Percentiles rank a stretch among this genome's conserved stretches.
Evolutionary conservation across 2,329 filamentous ascomycete genomes (phyloP).

Genomic region (Hypoxylon sp.): DNA sequence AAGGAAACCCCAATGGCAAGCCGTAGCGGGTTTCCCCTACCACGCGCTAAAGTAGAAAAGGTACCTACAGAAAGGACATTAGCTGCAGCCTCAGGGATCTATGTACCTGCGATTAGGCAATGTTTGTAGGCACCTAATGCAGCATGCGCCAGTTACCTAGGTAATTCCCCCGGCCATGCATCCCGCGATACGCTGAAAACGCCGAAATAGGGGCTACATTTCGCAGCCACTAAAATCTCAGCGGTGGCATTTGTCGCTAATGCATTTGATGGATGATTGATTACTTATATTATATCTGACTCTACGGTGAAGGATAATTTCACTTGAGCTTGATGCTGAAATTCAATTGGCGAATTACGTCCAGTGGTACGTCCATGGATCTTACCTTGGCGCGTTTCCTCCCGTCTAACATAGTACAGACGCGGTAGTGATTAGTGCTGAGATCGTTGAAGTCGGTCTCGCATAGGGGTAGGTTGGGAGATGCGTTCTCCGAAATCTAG

Average conservation of each 20-base stretch:
- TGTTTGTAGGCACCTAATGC: constrained; percentile 22
- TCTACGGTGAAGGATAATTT: background rate
- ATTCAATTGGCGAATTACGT: constrained; percentile 18
- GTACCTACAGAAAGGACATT: constrained; percentile 2
- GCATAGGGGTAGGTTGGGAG: background rate
- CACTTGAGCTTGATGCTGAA: constrained; percentile 5
- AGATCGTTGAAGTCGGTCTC: background rate
- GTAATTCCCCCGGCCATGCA: constrained; percentile 17
- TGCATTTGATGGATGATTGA: constrained; percentile 13
- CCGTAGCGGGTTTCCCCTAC: constrained; percentile 27
- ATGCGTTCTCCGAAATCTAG: constrained; percentile 12
- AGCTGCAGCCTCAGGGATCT: constrained; percentile 30
- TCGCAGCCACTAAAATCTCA: background rate
- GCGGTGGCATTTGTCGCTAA: background rate
- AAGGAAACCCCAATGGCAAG: constrained; percentile 29
- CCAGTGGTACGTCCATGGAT: constrained; percentile 17
- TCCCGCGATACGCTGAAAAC: constrained; percentile 23
- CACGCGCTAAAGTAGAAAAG: constrained; percentile 22
- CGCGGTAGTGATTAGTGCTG: constrained; percentile 1
- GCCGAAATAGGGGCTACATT: constrained; percentile 20
- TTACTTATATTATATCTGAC: background rate
- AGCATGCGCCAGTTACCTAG: constrained; percentile 18
- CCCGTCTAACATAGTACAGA: constrained; percentile 9
- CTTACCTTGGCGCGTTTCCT: constrained; percentile 5
- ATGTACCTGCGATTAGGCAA: constrained; percentile 8